Evolutionary conservation across 371 early-diverging fungal genomes (phyloP).

Genomic region (Mortierella sp.): DNA sequence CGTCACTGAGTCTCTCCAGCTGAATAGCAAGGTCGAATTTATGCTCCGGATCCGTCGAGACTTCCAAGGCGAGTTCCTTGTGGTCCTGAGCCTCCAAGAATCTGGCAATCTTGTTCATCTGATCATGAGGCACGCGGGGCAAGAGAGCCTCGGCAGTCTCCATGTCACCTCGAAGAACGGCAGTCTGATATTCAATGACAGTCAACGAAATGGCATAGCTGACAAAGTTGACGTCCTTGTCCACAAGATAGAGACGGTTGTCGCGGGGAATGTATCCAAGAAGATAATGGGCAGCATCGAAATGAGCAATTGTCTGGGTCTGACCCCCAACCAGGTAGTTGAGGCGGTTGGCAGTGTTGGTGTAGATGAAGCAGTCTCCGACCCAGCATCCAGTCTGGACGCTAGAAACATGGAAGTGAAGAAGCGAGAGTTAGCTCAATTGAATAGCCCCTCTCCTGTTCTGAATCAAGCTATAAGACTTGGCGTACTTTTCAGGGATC

Average conservation of each 20-base stretch:
- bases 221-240: slow-evolving; percentile 92
- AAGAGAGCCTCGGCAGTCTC: slow-evolving; percentile 84
- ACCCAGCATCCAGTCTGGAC: slow-evolving; percentile 96
- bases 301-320: slow-evolving; percentile 93
- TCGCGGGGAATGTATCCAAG: slow-evolving; percentile 95
- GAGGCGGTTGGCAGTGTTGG: slow-evolving; percentile 88
- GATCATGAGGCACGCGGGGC: slow-evolving; percentile 85
- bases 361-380: slow-evolving; percentile 98
- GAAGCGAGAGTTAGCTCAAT: too few relatives aligned
- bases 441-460: too few relatives aligned
- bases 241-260: slow-evolving; percentile 93
- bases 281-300: slow-evolving; percentile 91
- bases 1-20: slow-evolving; percentile 85
- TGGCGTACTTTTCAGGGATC: slow-evolving; percentile 75
- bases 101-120: slow-evolving; percentile 90
- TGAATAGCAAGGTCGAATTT: slow-evolving; percentile 94
- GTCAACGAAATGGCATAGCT: slow-evolving; percentile 91
- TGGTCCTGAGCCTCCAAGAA: slow-evolving; percentile 94
- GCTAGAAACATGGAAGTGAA: slow-evolving; percentile 41
- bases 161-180: slow-evolving; percentile 92
- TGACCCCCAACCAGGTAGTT: slow-evolving; percentile 96
- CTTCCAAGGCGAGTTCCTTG: slow-evolving; percentile 91
- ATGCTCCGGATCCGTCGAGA: slow-evolving; percentile 95
- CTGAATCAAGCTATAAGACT: too few relatives aligned
- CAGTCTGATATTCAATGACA: slow-evolving; percentile 97